Percentiles rank a stretch among this genome's conserved stretches.
Evolutionary conservation across 169 alveolate species (phyloP).

Genomic region (Eimeria tenella): DNA sequence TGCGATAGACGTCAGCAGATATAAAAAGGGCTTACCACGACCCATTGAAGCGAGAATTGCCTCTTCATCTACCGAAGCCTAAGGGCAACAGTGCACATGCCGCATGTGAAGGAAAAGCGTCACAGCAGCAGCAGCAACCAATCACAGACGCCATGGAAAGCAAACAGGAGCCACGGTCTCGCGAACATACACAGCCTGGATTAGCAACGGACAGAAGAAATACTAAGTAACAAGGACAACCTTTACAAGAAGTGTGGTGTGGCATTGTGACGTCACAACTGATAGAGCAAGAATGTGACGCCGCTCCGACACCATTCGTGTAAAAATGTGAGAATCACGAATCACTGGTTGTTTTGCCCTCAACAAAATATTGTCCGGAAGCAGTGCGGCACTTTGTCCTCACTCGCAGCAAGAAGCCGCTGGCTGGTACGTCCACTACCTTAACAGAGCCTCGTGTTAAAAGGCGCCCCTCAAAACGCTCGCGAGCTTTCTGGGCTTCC

Average conservation of each 20-base stretch:
- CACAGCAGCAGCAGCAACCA: background rate
- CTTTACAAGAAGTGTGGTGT: too few relatives aligned
- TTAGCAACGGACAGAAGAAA: too few relatives aligned
- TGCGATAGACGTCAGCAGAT: background rate
- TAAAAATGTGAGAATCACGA: too few relatives aligned
- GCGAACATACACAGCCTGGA: too few relatives aligned
- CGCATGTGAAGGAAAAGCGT: background rate
- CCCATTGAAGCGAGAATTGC: slow-evolving; percentile 31
- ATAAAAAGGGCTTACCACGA: slow-evolving; percentile 33
- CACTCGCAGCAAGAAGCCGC: slow-evolving; percentile 37
- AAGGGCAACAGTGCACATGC: background rate
- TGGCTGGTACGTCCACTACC: slow-evolving; percentile 33
- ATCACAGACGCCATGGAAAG: background rate
- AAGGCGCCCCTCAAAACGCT: slow-evolving; percentile 39
- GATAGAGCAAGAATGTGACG: too few relatives aligned
- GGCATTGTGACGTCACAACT: too few relatives aligned
- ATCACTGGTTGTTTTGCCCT: too few relatives aligned
- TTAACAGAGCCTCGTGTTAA: slow-evolving; percentile 17
- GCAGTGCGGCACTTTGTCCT: background rate
- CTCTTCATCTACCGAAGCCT: slow-evolving; percentile 32
- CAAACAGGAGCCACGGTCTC: too few relatives aligned
- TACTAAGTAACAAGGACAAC: too few relatives aligned
- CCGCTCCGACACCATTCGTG: too few relatives aligned
- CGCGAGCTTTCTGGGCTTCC: slow-evolving; percentile 41
- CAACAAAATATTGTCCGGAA: too few relatives aligned